phyloP scores from a whole-genome alignment of 352 stramenopile genomes.

The Phytophthora pisi region DNA sequence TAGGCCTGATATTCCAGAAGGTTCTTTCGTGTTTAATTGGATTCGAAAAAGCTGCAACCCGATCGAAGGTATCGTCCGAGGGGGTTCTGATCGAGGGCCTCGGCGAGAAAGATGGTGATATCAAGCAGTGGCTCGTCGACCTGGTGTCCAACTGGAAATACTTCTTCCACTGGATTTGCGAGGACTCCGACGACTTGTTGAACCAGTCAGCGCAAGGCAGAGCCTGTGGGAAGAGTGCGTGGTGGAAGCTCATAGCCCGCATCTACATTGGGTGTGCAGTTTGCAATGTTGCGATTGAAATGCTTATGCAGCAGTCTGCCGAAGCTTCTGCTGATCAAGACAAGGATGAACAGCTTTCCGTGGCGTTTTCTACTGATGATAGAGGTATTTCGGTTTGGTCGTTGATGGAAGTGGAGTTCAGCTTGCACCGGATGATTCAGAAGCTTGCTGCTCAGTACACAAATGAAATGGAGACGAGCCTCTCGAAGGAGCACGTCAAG shows the following conservation, averaged over 20 bases:
- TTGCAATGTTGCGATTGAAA: constrained; percentile 52
- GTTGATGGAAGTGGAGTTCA: constrained; percentile 65
- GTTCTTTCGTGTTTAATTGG: constrained; percentile 50
- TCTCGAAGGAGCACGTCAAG: constrained; percentile 48
- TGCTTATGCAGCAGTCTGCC: constrained; percentile 18
- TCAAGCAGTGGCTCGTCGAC: constrained; percentile 47
- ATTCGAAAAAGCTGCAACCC: constrained; percentile 40
- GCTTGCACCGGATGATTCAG: constrained; percentile 51
- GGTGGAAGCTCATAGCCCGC: constrained; percentile 54
- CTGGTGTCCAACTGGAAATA: constrained; percentile 61
- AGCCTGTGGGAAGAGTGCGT: constrained; percentile 26
- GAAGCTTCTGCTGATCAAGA: constrained; percentile 3
- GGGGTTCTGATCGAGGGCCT: constrained; percentile 24
- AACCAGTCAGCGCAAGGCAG: constrained; percentile 14
- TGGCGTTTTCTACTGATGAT: constrained; percentile 11
- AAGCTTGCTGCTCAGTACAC: constrained; percentile 37
- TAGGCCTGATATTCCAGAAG: constrained; percentile 54
- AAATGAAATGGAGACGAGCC: constrained; percentile 34
- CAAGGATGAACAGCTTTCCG: not conserved
- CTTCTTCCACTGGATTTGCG: constrained; percentile 64
- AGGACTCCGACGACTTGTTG: constrained; percentile 35
- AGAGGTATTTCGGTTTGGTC: constrained; percentile 45
- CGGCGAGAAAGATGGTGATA: constrained; percentile 28
- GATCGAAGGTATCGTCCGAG: constrained; percentile 31
- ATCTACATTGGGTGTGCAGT: constrained; percentile 56